phyloP scores from a whole-genome alignment of 73 alveolate genomes.

The Stentor coeruleus region DNA sequence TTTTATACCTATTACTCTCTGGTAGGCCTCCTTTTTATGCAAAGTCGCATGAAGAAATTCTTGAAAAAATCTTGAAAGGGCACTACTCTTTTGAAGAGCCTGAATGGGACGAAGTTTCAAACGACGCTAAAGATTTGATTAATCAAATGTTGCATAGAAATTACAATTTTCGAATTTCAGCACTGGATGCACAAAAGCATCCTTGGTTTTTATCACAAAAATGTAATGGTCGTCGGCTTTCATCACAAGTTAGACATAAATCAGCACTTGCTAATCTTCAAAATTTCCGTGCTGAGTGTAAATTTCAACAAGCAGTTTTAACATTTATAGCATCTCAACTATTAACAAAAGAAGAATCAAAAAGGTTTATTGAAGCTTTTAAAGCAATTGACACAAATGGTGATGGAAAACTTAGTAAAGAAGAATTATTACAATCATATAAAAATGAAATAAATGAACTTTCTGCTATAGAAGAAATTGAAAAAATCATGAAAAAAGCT shows the following conservation, averaged over 20 bases:
- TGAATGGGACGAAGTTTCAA: background rate
- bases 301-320: background rate
- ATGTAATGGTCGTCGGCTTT: background rate
- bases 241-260: background rate
- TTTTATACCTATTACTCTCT: constrained; percentile 30
- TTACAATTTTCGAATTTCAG: constrained; percentile 30
- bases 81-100: background rate
- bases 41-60: background rate
- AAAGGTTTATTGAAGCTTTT: background rate
- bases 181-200: constrained; percentile 29
- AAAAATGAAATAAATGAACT: background rate
- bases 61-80: background rate
- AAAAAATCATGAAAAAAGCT: constrained; percentile 21
- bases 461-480: constrained; percentile 28
- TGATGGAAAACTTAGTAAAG: background rate
- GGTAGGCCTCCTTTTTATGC: constrained; percentile 37
- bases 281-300: background rate
- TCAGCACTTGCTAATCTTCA: background rate
- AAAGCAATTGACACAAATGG: background rate
- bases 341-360: background rate
- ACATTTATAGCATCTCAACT: background rate
- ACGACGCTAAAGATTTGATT: constrained; percentile 35
- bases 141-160: background rate
- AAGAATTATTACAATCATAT: background rate
- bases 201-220: background rate